A percentile compares a stretch with the other conserved stretches of the same genome.
phyloP scores from a whole-genome alignment of 345 rosid genomes.

The Eutrema heterophyllum region DNA sequence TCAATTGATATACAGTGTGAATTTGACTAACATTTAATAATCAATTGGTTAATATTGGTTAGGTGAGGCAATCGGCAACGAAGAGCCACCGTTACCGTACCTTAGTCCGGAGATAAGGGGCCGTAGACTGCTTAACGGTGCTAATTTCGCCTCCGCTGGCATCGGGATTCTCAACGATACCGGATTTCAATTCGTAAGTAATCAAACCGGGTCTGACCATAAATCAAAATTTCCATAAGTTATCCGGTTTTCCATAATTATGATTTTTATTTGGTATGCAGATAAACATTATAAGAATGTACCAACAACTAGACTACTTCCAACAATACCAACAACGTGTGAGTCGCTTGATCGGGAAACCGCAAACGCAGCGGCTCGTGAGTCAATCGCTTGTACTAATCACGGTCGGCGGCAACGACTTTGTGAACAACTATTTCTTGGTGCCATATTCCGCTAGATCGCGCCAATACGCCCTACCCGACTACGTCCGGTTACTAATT shows the following conservation, averaged over 20 bases:
- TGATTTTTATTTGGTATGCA: slow-evolving; percentile 19
- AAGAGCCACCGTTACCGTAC: slow-evolving; percentile 63
- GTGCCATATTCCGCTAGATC: slow-evolving; percentile 75
- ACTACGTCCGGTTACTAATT: slow-evolving; percentile 50
- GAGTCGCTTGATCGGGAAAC: slow-evolving; percentile 40
- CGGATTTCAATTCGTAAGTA: slow-evolving; percentile 77
- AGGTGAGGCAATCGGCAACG: slow-evolving; percentile 67
- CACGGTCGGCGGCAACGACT: slow-evolving; percentile 78
- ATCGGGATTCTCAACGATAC: slow-evolving; percentile 90
- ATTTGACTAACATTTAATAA: not conserved
- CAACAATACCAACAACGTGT: slow-evolving; percentile 62
- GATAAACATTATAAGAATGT: slow-evolving; percentile 63
- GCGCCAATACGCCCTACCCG: slow-evolving; percentile 59
- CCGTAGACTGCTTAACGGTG: slow-evolving; percentile 60
- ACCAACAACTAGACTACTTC: slow-evolving; percentile 48
- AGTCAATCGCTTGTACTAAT: slow-evolving; percentile 51
- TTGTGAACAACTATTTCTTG: slow-evolving; percentile 76
- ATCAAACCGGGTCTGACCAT: not conserved
- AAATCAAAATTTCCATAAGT: not conserved
- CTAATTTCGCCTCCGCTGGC: slow-evolving; percentile 95
- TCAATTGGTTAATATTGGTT: slow-evolving; percentile 1
- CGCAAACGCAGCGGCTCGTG: slow-evolving; percentile 43
- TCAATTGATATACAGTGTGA: not conserved
- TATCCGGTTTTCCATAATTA: not conserved
- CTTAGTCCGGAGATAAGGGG: slow-evolving; percentile 64